Conservation (phyloP, 345 rosid genomes). For the Eucalyptus pauciflora region DNA sequence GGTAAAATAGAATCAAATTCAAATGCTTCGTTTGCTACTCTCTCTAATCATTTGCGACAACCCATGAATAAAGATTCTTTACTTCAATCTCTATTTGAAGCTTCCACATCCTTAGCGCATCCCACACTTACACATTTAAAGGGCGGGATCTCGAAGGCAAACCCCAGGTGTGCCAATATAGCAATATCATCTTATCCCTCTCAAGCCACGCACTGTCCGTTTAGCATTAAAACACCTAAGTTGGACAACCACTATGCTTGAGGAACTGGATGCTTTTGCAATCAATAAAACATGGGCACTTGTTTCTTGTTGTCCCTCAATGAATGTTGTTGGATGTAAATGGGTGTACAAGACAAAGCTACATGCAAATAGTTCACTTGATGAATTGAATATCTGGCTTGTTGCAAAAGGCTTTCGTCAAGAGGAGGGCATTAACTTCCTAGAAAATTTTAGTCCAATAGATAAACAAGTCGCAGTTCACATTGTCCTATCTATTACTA, state of each 20-base stretch:
- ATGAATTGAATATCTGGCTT: rapidly evolving
- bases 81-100: neutral
- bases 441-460: too few species aligned
- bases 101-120: rapidly evolving
- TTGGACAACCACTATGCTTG: neutral
- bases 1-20: neutral
- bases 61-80: neutral
- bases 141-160: neutral
- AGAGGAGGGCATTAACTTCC: neutral
- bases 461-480: rapidly evolving
- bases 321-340: neutral
- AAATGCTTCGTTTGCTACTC: neutral
- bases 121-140: neutral
- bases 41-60: neutral
- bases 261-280: neutral
- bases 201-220: rapidly evolving
- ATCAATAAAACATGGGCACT: neutral
- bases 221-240: neutral
- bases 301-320: rapidly evolving
- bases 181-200: neutral
- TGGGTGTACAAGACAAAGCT: neutral
- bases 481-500: neutral
- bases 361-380: neutral
- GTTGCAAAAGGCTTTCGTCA: neutral
- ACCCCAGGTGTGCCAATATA: neutral